phyloP scores from a whole-genome alignment of 2,329 filamentous ascomycete genomes.

The Nemania serpens region DNA sequence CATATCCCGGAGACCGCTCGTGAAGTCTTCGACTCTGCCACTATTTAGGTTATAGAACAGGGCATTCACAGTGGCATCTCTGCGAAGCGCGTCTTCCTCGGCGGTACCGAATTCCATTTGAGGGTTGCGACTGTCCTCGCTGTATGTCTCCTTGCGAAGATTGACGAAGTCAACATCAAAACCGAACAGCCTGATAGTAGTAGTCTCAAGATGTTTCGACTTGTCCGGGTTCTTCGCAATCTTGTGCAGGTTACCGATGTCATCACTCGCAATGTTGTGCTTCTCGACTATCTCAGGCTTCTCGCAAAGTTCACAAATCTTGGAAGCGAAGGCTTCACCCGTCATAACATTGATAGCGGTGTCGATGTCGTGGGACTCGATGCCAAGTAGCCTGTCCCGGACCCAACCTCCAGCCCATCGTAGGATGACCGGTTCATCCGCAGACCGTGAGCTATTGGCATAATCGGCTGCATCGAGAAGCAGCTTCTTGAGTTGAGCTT shows the following conservation, averaged over 20 bases:
- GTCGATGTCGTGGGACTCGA: constrained; percentile 79
- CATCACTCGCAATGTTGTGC: constrained; percentile 61
- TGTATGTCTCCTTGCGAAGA: constrained; percentile 87
- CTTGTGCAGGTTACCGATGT: constrained; percentile 79
- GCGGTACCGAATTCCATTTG: constrained; percentile 93
- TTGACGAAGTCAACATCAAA: constrained; percentile 95
- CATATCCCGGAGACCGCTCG: constrained; percentile 78
- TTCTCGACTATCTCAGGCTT: constrained; percentile 62
- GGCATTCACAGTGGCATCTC: constrained; percentile 93
- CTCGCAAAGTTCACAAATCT: constrained; percentile 71
- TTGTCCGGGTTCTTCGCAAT: constrained; percentile 93
- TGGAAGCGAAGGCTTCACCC: constrained; percentile 73
- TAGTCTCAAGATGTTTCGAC: constrained; percentile 93
- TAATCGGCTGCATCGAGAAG: constrained; percentile 80
- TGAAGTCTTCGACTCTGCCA: constrained; percentile 81
- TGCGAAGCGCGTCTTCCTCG: constrained; percentile 83
- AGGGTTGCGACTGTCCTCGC: constrained; percentile 86
- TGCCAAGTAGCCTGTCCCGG: constrained; percentile 77
- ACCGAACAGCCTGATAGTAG: constrained; percentile 82
- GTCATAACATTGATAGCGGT: constrained; percentile 87
- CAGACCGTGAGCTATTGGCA: constrained; percentile 58
- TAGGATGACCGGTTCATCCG: constrained; percentile 63
- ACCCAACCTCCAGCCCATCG: constrained; percentile 89
- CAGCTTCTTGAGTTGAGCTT: constrained; percentile 73
- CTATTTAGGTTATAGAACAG: constrained; percentile 94